phyloP scores from a whole-genome alignment of 805 yeast species.

The Suhomyces vadensis region DNA sequence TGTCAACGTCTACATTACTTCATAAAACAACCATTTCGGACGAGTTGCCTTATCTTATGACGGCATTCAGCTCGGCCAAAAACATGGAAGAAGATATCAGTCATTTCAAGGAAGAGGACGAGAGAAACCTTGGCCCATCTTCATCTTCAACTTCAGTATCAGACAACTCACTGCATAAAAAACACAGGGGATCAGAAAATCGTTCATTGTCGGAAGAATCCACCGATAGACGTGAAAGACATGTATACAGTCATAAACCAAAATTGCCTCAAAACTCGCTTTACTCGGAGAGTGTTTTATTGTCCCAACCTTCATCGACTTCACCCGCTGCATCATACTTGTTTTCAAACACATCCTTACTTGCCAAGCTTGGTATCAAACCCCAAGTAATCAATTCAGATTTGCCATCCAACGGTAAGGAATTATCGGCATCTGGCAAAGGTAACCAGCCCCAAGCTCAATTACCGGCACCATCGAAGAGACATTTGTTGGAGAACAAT shows the following conservation, averaged over 20 bases:
- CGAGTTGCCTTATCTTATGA: slow-evolving; percentile 64
- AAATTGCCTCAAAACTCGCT: slow-evolving; percentile 34
- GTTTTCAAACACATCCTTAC: slow-evolving; percentile 36
- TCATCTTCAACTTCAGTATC: neutral
- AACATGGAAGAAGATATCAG: slow-evolving; percentile 52
- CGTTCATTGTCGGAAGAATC: slow-evolving; percentile 5
- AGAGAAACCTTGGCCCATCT: neutral
- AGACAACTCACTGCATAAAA: neutral
- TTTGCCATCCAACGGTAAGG: slow-evolving; percentile 16
- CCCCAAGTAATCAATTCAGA: slow-evolving; percentile 43
- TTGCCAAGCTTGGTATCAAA: slow-evolving; percentile 40
- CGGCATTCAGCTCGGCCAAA: slow-evolving; percentile 66
- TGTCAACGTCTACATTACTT: slow-evolving; percentile 37
- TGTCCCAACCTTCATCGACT: slow-evolving; percentile 20
- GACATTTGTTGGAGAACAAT: slow-evolving; percentile 6
- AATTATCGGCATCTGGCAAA: slow-evolving; percentile 11
- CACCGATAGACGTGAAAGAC: slow-evolving; percentile 11
- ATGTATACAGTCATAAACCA: slow-evolving; percentile 24
- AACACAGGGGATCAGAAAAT: slow-evolving; percentile 4
- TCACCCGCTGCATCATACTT: slow-evolving; percentile 31
- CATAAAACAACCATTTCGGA: slow-evolving; percentile 58
- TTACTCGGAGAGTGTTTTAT: slow-evolving; percentile 35
- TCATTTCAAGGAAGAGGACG: slow-evolving; percentile 23
- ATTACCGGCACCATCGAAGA: slow-evolving; percentile 1
- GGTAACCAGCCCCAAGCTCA: slow-evolving; percentile 3